Evolutionary conservation across 2,329 filamentous ascomycete genomes (phyloP).

Genomic region (Alternaria rosae): DNA sequence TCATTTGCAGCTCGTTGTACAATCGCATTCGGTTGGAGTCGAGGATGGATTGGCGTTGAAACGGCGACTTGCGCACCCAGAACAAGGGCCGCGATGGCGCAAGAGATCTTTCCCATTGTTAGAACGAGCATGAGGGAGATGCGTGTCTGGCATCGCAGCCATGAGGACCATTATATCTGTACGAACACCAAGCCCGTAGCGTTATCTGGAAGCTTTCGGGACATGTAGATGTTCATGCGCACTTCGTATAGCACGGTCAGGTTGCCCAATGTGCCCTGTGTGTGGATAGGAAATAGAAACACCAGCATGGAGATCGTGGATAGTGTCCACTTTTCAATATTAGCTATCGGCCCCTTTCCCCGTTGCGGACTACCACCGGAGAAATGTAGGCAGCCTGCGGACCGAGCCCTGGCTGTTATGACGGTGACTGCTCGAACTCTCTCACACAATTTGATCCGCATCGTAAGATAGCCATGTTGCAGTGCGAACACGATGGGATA

Average conservation of each 20-base stretch:
- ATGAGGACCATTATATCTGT: constrained; percentile 1
- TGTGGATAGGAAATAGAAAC: background rate
- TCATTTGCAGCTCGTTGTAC: constrained; percentile 1
- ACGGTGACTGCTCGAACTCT: background rate
- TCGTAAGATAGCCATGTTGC: background rate
- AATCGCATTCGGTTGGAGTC: background rate
- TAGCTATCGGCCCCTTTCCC: constrained; percentile 4
- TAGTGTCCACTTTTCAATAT: constrained; percentile 9
- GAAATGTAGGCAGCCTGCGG: background rate
- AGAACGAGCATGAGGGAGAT: background rate
- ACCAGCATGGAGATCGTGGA: constrained; percentile 4
- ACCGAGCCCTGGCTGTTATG: background rate
- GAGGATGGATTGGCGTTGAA: background rate
- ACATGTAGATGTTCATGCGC: background rate
- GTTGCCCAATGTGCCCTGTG: background rate
- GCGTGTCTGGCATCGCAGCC: background rate
- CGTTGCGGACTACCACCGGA: background rate
- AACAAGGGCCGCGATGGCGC: constrained; percentile 8
- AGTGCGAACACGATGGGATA: background rate
- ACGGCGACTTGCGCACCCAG: constrained; percentile 5
- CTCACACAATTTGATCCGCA: background rate
- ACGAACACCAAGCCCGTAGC: constrained; percentile 7
- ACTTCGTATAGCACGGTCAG: constrained; percentile 7
- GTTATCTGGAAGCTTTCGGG: background rate
- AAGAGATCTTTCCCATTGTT: constrained; percentile 1